Percentiles rank a stretch among this genome's conserved stretches.
phyloP scores from a whole-genome alignment of 129 eudicot species.

The Tagetes erecta region DNA sequence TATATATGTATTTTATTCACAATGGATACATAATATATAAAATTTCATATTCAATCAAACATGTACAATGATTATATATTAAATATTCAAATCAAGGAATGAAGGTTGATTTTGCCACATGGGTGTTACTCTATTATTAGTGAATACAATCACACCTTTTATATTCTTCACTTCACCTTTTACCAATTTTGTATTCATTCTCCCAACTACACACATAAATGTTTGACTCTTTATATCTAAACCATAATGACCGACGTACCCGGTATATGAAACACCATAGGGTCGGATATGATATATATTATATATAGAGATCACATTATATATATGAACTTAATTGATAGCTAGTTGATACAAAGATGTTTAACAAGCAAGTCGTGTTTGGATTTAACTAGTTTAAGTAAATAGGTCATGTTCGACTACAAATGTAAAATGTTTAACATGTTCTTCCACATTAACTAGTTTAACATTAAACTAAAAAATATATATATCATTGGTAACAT shows the following conservation, averaged over 20 bases:
- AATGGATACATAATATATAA: background rate
- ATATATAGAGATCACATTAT: too few species aligned
- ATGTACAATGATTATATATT: background rate
- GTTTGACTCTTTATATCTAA: background rate
- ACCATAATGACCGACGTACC: too few species aligned
- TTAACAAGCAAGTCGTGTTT: too few species aligned
- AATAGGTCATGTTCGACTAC: too few species aligned
- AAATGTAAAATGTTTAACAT: too few species aligned
- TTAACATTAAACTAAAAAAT: too few species aligned
- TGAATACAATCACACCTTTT: constrained; percentile 6
- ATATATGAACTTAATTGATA: too few species aligned
- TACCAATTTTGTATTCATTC: background rate
- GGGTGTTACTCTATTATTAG: constrained; percentile 18
- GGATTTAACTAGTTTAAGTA: too few species aligned
- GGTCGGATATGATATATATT: background rate
- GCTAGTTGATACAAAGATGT: too few species aligned
- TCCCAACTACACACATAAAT: background rate
- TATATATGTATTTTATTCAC: background rate
- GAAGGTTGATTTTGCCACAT: constrained; percentile 24
- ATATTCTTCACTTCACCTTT: background rate
- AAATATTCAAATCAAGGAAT: background rate
- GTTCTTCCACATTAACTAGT: too few species aligned
- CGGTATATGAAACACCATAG: background rate
- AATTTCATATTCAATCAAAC: background rate
- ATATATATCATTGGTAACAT: too few species aligned